phyloP scores from a whole-genome alignment of 306 rosid genomes.

The Quercus engelmannii region DNA sequence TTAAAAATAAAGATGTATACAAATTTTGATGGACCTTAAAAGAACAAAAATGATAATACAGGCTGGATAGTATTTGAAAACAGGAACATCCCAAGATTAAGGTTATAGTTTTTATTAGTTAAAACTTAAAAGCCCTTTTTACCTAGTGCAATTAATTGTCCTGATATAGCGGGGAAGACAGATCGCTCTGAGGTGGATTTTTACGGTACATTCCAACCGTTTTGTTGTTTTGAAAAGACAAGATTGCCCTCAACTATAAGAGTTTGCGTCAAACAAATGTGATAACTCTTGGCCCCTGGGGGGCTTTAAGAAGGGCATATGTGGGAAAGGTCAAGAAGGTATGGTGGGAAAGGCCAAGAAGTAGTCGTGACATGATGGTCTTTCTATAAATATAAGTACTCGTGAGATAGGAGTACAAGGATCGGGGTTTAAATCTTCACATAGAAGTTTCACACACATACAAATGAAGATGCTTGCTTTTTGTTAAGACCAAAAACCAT shows the following conservation, averaged over 20 bases:
- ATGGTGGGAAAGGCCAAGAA: too few relatives aligned
- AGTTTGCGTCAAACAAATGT: not conserved
- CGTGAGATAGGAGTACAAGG: too few relatives aligned
- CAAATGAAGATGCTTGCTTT: too few relatives aligned
- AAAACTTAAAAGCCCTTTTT: constrained; percentile 4
- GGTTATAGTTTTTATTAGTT: constrained; percentile 12
- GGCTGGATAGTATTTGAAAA: constrained; percentile 27
- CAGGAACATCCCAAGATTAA: constrained; percentile 22
- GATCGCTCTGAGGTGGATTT: constrained; percentile 30
- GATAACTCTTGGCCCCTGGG: not conserved
- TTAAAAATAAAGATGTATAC: too few relatives aligned
- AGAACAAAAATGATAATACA: constrained; percentile 27
- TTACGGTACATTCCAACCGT: constrained; percentile 27
- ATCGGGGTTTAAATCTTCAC: too few relatives aligned
- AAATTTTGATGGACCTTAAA: constrained; percentile 27
- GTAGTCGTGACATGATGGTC: too few relatives aligned
- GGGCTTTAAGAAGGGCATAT: too few relatives aligned
- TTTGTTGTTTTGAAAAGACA: constrained; percentile 4
- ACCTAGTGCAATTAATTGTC: constrained; percentile 17
- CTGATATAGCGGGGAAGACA: constrained; percentile 36
- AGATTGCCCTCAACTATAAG: not conserved
- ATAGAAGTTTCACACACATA: too few relatives aligned
- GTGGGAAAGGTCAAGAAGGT: too few relatives aligned
- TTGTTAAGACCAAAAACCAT: too few relatives aligned
- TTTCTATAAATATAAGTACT: too few relatives aligned